Conservation (phyloP, 495 filamentous ascomycete species). For the Usnea hakonensis region DNA sequence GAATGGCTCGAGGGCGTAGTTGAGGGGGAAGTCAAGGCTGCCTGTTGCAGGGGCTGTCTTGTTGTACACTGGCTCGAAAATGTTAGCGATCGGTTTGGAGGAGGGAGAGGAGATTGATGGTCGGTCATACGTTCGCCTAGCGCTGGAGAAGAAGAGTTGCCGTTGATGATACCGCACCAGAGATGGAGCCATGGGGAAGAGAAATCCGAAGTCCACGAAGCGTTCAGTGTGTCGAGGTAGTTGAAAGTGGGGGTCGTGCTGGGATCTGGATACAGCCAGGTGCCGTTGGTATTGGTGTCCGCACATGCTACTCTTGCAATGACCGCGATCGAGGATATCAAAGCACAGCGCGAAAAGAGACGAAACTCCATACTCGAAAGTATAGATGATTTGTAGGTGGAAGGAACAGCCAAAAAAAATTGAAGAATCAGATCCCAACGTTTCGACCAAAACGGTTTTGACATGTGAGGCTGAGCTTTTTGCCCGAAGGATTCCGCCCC, state of each 20-base stretch:
- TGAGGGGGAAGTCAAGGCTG: neutral
- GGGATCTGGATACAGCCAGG: constrained; percentile 1
- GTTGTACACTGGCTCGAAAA: neutral
- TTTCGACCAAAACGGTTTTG: no score
- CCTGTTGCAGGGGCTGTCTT: neutral
- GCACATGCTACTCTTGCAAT: neutral
- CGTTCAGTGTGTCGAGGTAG: neutral
- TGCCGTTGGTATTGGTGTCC: neutral
- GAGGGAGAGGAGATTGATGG: neutral
- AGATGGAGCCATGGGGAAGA: constrained; percentile 1
- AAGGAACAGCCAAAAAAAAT: neutral
- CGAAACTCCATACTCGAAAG: neutral
- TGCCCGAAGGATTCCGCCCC: neutral
- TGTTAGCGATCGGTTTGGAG: neutral
- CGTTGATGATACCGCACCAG: neutral
- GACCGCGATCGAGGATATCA: neutral
- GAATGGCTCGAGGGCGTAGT: neutral
- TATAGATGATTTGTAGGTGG: neutral
- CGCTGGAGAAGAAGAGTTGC: neutral
- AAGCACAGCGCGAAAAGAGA: neutral
- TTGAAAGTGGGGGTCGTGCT: neutral
- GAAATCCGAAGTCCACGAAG: neutral
- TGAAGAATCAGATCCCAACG: neutral
- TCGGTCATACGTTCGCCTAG: neutral
- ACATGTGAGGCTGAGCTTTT: neutral